phyloP scores from a whole-genome alignment of 768 basidiomycete genomes.

The Ramaria sp. region DNA sequence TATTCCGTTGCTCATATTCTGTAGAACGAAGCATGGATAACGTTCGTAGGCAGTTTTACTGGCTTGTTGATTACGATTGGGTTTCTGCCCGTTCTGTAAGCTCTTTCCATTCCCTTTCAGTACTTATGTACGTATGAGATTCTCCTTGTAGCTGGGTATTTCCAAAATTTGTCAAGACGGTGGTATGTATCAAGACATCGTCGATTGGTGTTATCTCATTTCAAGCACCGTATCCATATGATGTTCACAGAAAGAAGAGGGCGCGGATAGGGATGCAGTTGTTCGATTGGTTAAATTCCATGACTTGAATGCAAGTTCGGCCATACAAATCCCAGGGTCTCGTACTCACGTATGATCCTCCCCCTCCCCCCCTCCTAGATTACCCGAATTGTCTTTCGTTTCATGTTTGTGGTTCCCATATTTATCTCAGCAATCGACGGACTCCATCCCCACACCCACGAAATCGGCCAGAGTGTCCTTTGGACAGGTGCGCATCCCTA shows the following conservation, averaged over 20 bases:
- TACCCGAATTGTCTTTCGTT: conserved; percentile 63
- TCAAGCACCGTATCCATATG: background rate
- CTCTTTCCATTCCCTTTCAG: background rate
- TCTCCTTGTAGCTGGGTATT: conserved; percentile 42
- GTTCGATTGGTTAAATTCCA: conserved; percentile 71
- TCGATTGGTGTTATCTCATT: background rate
- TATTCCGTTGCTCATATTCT: conserved; percentile 6
- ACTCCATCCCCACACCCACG: conserved; percentile 41
- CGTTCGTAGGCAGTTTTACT: conserved; percentile 59
- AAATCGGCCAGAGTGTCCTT: conserved; percentile 49
- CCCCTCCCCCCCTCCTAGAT: conserved; percentile 28
- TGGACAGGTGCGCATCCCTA: conserved; percentile 28
- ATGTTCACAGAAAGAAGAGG: conserved; percentile 39
- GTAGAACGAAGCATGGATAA: conserved; percentile 61
- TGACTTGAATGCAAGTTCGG: conserved; percentile 60
- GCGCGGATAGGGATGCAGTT: conserved; percentile 54
- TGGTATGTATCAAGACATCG: conserved; percentile 33
- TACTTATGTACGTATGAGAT: background rate
- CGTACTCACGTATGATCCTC: background rate
- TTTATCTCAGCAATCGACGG: conserved; percentile 64
- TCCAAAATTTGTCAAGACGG: conserved; percentile 47
- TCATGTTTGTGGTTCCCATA: conserved; percentile 57
- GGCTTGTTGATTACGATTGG: conserved; percentile 61
- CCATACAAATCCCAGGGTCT: background rate
- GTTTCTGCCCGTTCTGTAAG: conserved; percentile 60